Conservation (phyloP, 352 stramenopile species). For the Phytophthora sojae region DNA sequence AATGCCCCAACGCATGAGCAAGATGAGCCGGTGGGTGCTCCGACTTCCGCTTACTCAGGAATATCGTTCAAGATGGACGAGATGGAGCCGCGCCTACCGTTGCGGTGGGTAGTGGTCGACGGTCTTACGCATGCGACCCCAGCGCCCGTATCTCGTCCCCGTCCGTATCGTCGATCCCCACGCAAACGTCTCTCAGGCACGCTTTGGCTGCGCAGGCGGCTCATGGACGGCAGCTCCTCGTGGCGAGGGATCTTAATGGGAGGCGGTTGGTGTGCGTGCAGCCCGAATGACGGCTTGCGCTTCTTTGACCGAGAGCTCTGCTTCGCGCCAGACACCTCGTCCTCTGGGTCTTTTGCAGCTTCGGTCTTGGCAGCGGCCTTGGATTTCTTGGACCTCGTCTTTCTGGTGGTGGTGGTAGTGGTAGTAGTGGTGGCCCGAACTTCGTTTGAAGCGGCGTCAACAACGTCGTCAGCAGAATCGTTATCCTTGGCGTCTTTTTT, state of each 20-base stretch:
- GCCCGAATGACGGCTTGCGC: constrained; percentile 39
- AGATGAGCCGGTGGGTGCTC: constrained; percentile 3
- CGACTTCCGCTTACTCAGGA: constrained; percentile 37
- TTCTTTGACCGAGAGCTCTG: constrained; percentile 35
- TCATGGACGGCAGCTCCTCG: constrained; percentile 47
- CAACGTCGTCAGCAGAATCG: neutral
- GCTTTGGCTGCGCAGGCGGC: constrained; percentile 50
- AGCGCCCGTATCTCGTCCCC: constrained; percentile 24
- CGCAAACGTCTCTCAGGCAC: constrained; percentile 47
- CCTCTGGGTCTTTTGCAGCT: neutral
- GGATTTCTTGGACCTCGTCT: constrained; percentile 27
- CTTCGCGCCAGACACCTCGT: constrained; percentile 6
- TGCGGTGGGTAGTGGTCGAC: constrained; percentile 65
- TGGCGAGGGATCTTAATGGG: constrained; percentile 74
- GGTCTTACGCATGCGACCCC: constrained; percentile 38
- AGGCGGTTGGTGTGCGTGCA: constrained; percentile 45
- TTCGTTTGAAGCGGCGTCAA: neutral
- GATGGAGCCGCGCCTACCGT: constrained; percentile 70
- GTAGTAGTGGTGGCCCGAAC: neutral
- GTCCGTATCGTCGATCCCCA: constrained; percentile 25
- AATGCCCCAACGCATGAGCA: constrained; percentile 1
- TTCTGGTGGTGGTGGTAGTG: constrained; percentile 9
- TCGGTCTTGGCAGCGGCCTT: constrained; percentile 19
- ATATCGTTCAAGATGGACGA: constrained; percentile 76
- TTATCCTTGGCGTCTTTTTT: neutral